Base-by-base conservation (phyloP, 768 basidiomycete genomes). In the Suillus variegatus region DNA sequence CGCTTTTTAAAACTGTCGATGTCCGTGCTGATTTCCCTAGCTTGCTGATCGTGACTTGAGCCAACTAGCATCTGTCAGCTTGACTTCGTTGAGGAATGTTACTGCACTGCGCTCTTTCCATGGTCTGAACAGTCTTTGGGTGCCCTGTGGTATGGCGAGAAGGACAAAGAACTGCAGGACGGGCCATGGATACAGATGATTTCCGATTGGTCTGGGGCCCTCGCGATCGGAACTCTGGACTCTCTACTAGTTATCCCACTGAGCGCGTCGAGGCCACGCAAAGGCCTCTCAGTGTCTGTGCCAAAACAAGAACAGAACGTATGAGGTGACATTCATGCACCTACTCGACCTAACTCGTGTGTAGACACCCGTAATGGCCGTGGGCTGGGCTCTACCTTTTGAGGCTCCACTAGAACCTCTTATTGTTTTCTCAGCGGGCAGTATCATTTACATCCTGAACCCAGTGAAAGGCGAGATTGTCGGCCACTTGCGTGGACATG, bases 401-500 rank as follows among this genome's bases (percentile, higher is more conserved):
- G 62, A 73, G 16, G 64, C 72, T 0, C 84, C 82, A 2, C 77
- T 82, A 16, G 81, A 87, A n/a, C 90, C 91, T 10, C 75, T 92
- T 20, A 72, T 91, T 32, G 72, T 92, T 35, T 83, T 89, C 66
- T 81, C 88, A 10, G 76, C 80, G 38, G 80, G 81, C 46, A 85
- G 84, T 63, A 68, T 89, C 25, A 67, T 92, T 25, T 87, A 87
- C 70, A 77, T 91, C 18, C 82, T 86, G 71, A 81, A 88, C 68
- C 76, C 84, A 12, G 75, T 75, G 60, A 75, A 72, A 22, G 76
- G 77, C 47, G 71, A 72, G 4, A 66, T 87, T 6, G 64, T 82
- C 3, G 82, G 87, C 8, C 79, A 77, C 66, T 77, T 90, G 47
- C 84, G 88, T 46, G 91, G 90, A 3, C 91, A 93, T 72, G 91